Conservation (phyloP, 164 flowering plant genomes). For the Stephania yunnanensis region DNA sequence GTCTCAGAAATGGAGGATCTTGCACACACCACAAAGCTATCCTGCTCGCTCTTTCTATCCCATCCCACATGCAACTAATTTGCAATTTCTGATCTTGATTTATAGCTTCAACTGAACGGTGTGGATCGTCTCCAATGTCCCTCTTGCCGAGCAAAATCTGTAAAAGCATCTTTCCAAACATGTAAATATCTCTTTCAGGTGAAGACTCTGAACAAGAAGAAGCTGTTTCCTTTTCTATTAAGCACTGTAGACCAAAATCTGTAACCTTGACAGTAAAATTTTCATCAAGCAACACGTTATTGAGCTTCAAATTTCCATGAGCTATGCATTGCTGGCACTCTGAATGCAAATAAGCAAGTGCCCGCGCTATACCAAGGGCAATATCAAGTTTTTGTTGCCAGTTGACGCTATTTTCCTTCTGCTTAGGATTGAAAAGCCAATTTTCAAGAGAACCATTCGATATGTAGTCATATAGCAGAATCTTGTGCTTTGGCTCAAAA, state of each 20-base stretch:
- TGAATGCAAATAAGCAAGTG: conserved; percentile 42
- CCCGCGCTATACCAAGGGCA: conserved; percentile 45
- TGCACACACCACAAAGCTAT: conserved; percentile 60
- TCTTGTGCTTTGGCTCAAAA: conserved; percentile 32
- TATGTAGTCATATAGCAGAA: conserved; percentile 40
- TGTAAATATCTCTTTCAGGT: conserved; percentile 45
- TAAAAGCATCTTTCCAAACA: conserved; percentile 40
- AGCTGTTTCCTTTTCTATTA: conserved; percentile 21
- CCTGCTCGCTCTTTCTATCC: conserved; percentile 33
- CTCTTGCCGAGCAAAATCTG: conserved; percentile 30
- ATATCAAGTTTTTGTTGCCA: conserved; percentile 41
- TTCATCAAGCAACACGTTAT: conserved; percentile 47
- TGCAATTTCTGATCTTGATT: conserved; percentile 15
- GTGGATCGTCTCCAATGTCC: conserved; percentile 21
- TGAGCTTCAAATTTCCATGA: conserved; percentile 50
- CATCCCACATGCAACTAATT: conserved; percentile 19
- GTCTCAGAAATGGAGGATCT: conserved; percentile 39
- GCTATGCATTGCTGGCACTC: conserved; percentile 45
- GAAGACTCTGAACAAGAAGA: conserved; percentile 32
- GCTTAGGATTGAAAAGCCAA: conserved; percentile 28
- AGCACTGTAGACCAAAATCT: conserved; percentile 36
- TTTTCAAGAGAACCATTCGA: conserved; percentile 37
- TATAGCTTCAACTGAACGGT: conserved; percentile 15
- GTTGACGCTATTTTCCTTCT: conserved; percentile 10
- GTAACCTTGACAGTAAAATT: conserved; percentile 43